Base-by-base conservation (phyloP, 805 yeast species). In the Teunomyces cretensis region DNA sequence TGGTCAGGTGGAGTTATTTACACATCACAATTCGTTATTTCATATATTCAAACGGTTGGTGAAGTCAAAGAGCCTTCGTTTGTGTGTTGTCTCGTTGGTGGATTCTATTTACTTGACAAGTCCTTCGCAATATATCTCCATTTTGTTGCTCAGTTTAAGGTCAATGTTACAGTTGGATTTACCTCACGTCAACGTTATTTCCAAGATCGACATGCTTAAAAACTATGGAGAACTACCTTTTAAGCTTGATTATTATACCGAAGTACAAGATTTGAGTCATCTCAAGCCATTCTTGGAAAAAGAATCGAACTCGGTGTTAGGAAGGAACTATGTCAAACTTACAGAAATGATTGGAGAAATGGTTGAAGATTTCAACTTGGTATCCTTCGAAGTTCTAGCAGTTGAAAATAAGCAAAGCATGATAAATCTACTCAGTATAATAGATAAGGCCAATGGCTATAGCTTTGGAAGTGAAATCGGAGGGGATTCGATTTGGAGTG, bases 401-500 rank as follows among this genome's bases (percentile, higher is more conserved):
- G 86, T 94, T 3, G 98, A 94, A 57, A 95, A 94, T 62, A 94
- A 94, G 58, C 81, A 83, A 48, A 82, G 94, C 27, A 94, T 94
- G 98, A 91, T 94, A 26, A 77, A 84, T 41, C 65, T 94, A 30
- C 74, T 94, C 36, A 75, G 86, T 12, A 72, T 80, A 1, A 80
- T 94, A 8, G 99, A 94, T 60, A 91, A 87, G 60, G 92, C 97
- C 2, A 88, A 85, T 55, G 99, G 99, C 0, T 94, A 94, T 61
- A 78, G 87, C 53, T 89, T 88, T 70, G 99, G 99, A 0, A 87
- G 90, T 26, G 99, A 94, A 55, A 75, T 92, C 6, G 96, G 97
- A 2, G 99, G 98, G n/a, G 99, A 94, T 60, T 80, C 92, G 0
- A 82, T 94, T 1, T 94, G 99, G 99, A 87, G 90, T n/a, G 96